These are phyloP conservation scores for Lactarius tabidus DNA, from an alignment of 768 basidiomycete genomes.

Conservation along the genomic window DNA sequence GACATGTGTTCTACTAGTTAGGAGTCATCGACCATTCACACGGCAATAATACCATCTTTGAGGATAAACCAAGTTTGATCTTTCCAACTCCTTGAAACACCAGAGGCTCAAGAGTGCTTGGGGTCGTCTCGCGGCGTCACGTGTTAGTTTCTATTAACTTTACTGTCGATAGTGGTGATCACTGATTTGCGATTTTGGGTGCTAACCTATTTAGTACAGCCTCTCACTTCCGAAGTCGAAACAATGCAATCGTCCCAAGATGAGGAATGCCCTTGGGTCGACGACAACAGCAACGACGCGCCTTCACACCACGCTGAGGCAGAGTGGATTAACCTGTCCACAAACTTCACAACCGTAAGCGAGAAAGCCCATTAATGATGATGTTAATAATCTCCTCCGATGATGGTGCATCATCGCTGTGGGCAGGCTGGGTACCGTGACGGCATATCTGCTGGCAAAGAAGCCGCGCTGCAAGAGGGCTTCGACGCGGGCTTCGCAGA, in stretches of 20 bases:
- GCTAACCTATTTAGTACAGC: too few species aligned
- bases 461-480: slow-evolving; percentile 79
- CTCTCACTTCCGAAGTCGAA: background rate
- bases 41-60: too few species aligned
- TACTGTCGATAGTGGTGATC: too few species aligned
- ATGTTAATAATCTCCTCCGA: background rate
- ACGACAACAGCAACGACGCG: background rate
- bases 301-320: slow-evolving; percentile 22
- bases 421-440: slow-evolving; percentile 90
- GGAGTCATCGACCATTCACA: too few species aligned
- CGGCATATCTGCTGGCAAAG: slow-evolving; percentile 91
- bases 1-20: too few species aligned
- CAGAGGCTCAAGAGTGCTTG: too few species aligned
- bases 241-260: background rate
- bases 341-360: slow-evolving; percentile 55
- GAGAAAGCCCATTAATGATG: background rate
- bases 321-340: slow-evolving; percentile 67
- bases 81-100: too few species aligned
- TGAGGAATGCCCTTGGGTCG: background rate
- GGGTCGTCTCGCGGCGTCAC: too few species aligned
- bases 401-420: background rate
- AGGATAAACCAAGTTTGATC: too few species aligned
- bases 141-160: too few species aligned
- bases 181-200: too few species aligned
- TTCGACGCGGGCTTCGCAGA: slow-evolving; percentile 83